Conservation (phyloP, 2,329 filamentous ascomycete species). For the Aspergillus versicolor region DNA sequence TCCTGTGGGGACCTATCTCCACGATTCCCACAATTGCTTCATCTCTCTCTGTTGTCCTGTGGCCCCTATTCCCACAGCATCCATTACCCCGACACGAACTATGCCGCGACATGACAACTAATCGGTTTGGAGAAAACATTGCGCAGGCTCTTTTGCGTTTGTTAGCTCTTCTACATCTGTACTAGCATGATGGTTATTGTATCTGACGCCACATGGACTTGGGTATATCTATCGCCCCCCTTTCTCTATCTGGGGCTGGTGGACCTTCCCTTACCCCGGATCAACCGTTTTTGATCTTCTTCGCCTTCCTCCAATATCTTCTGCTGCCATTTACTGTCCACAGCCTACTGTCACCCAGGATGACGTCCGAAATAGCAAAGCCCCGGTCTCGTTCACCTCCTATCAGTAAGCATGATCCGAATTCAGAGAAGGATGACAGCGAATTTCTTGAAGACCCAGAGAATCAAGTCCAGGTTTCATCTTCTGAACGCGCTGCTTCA, state of each 20-base stretch:
- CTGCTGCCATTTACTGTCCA: not conserved
- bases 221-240: not conserved
- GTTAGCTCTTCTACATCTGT: not conserved
- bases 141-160: not conserved
- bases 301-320: not conserved
- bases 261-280: not conserved
- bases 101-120: not conserved
- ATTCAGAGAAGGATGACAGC: constrained; percentile 4
- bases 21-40: constrained; percentile 6
- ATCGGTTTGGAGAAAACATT: not conserved
- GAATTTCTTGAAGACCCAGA: constrained; percentile 16
- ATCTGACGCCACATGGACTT: not conserved
- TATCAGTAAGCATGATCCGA: not conserved
- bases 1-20: constrained; percentile 1
- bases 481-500: constrained; percentile 2
- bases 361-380: not conserved
- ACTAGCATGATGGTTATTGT: not conserved
- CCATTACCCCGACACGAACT: not conserved
- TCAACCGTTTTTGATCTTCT: not conserved
- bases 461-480: not conserved
- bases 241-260: not conserved
- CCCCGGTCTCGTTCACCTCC: not conserved
- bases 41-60: not conserved
- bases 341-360: not conserved
- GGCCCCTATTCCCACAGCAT: not conserved